A percentile compares a stretch with the other conserved stretches of the same genome.
These are phyloP conservation scores for Puccinia hordei DNA, from an alignment of 1,284 basidiomycete genomes.

Conservation along the genomic window DNA sequence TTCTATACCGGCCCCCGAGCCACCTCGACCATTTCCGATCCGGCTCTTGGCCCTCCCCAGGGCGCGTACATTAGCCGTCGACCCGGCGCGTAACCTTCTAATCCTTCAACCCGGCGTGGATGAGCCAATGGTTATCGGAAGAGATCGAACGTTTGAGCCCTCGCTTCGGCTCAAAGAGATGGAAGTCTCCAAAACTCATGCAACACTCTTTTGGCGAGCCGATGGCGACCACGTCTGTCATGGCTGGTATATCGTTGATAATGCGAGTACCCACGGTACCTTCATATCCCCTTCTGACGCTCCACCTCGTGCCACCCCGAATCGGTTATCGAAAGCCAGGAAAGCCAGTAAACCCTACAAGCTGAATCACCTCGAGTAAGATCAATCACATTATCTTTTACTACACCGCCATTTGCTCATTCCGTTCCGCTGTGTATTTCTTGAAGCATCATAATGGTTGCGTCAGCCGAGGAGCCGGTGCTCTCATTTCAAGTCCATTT, in stretches of 20 bases:
- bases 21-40: constrained; percentile 19
- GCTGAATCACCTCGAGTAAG: constrained; percentile 41
- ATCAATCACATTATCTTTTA: neutral
- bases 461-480: constrained; percentile 27
- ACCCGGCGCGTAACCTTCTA: neutral
- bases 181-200: constrained; percentile 46
- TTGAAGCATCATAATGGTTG: constrained; percentile 9
- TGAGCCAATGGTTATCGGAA: constrained; percentile 28
- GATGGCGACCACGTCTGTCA: neutral
- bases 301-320: neutral
- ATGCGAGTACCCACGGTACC: constrained; percentile 42
- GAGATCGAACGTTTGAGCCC: constrained; percentile 39
- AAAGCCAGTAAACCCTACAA: constrained; percentile 36
- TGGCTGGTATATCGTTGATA: constrained; percentile 45
- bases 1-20: constrained; percentile 19
- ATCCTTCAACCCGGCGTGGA: constrained; percentile 30
- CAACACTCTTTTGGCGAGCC: constrained; percentile 17
- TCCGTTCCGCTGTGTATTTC: neutral
- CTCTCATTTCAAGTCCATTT: constrained; percentile 28
- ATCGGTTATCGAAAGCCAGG: constrained; percentile 21
- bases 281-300: constrained; percentile 15
- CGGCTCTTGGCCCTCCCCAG: neutral
- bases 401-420: too few species aligned
- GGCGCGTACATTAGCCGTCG: neutral
- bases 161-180: constrained; percentile 44